Evolutionary conservation across 2,329 filamentous ascomycete species (phyloP), one percentile per base, ranked within the genome.

Genomic region (Seiridium unicorne): DNA sequence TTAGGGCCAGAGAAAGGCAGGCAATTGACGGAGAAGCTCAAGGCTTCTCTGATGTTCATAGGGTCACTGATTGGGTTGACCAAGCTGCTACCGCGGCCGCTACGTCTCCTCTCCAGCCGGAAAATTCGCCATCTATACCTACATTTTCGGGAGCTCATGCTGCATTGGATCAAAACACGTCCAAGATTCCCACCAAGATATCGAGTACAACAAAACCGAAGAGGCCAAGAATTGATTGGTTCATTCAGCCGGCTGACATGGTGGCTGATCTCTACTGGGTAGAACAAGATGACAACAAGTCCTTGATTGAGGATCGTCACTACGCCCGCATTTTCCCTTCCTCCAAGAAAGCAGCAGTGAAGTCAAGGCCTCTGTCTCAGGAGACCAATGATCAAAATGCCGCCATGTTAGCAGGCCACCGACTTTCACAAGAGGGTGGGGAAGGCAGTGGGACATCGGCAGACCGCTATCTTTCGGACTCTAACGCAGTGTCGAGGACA

Each of bases 241-340:
- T 86, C 44, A 86, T 93, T 18, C 86, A 90, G 49, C 91, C 94
- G 0, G 88, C 91, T 59, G 93, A 98, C 71, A 83, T 97, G 73
- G 79, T 98, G 51, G 93, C 93, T 4, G 95, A 99, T 77, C 83
- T 90, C 1, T 92, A 93, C 69, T 99, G 95, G 95, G 77, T 96
- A 31, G 92, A 97, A 72, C 88, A 93, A 68, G 86, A 84, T 38
- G 81, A 89, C 60, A 93, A 97, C 74, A 96, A 93, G 72, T 83
- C 82, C 57, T 80, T 93, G 35, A 89, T 97, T 47, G 91, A 96
- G 70, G 90, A 97, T 73, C 86, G 88, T 11, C 80, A 91, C 68
- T 92, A 92, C 69, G 83, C 85, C 53, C 88, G 84, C 60, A 85
- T 97, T 11, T 96, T 91, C 63, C 81, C 85, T 11, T 96, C 90